Conservation (phyloP, 2,329 filamentous ascomycete species). For the Canariomyces notabilis region DNA sequence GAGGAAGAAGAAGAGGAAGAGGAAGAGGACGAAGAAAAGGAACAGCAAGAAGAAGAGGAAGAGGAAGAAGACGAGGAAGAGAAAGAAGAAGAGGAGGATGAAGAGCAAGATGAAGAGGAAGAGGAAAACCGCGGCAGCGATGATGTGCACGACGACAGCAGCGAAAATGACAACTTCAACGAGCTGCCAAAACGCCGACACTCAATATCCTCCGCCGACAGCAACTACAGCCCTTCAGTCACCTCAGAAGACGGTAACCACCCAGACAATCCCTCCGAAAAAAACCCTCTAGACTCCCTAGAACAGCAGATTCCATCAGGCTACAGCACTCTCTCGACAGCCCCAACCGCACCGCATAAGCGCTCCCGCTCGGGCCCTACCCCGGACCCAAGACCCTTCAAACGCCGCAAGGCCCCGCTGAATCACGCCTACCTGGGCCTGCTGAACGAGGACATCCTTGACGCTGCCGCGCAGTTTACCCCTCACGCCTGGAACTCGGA, state of each 20-base stretch:
- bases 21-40: too few species aligned
- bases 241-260: neutral
- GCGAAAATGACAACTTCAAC: neutral
- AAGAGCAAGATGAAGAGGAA: neutral
- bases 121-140: neutral
- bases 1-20: neutral
- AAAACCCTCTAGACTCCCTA: neutral
- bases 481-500: constrained; percentile 13
- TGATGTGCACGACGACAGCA: neutral
- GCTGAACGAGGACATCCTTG: constrained; percentile 54
- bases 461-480: constrained; percentile 39
- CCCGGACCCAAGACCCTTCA: constrained; percentile 33
- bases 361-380: constrained; percentile 7
- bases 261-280: neutral
- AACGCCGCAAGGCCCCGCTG: constrained; percentile 40
- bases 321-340: constrained; percentile 11
- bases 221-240: constrained; percentile 10
- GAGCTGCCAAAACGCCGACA: neutral
- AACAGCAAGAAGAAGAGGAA: too few species aligned
- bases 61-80: neutral
- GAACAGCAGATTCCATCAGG: neutral
- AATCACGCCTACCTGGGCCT: constrained; percentile 46
- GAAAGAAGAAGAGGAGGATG: neutral
- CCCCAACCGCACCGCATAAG: constrained; percentile 14
- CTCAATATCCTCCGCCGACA: constrained; percentile 11